phyloP scores from a whole-genome alignment of 495 filamentous ascomycete species.

The Saxispiralis lemnorum region DNA sequence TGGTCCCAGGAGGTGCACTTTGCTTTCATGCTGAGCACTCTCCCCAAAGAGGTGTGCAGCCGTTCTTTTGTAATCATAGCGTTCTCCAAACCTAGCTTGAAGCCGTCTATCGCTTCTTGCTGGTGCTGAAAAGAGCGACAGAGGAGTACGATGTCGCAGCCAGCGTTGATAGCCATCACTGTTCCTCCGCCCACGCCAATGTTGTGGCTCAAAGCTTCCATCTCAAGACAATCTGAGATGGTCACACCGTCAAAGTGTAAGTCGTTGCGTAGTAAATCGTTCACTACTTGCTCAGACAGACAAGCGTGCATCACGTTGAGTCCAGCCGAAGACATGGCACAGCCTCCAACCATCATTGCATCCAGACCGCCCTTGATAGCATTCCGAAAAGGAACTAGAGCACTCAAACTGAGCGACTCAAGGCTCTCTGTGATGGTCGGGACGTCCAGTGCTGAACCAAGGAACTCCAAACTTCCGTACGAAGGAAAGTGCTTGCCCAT shows the following conservation, averaged over 20 bases:
- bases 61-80: conserved; percentile 61
- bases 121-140: conserved; percentile 74
- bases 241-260: conserved; percentile 76
- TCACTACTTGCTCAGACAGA: conserved; percentile 75
- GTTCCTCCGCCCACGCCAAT: conserved; percentile 84
- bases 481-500: conserved; percentile 89
- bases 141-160: conserved; percentile 69
- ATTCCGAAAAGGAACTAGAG: conserved; percentile 72
- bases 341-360: conserved; percentile 84
- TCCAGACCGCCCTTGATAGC: conserved; percentile 68
- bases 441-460: conserved; percentile 69
- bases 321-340: conserved; percentile 67
- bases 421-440: conserved; percentile 82
- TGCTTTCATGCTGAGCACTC: conserved; percentile 58
- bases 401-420: conserved; percentile 68
- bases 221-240: conserved; percentile 88
- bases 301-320: conserved; percentile 88
- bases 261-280: conserved; percentile 63
- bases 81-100: conserved; percentile 73
- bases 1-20: conserved; percentile 70
- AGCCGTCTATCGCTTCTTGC: conserved; percentile 66
- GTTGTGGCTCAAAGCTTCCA: conserved; percentile 79
- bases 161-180: conserved; percentile 85
- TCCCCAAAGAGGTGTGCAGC: conserved; percentile 52
- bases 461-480: conserved; percentile 81